phyloP scores from a whole-genome alignment of 371 early-diverging fungal genomes.

The Dichotomocladium elegans region DNA sequence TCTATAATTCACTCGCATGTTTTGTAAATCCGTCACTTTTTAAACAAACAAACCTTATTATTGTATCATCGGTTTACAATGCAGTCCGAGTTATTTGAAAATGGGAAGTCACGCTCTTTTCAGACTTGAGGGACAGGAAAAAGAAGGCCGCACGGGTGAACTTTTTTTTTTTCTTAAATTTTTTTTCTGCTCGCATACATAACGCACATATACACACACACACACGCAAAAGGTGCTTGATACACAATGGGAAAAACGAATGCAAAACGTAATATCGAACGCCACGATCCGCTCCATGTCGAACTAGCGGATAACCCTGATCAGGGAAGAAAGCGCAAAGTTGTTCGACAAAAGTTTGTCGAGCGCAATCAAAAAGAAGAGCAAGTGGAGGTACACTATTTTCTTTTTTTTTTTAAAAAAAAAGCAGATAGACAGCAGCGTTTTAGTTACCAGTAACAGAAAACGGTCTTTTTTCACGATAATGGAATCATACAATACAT shows the following conservation, averaged over 20 bases:
- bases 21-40: not conserved
- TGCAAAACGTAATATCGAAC: slow-evolving; percentile 12
- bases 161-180: not conserved
- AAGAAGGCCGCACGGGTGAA: not conserved
- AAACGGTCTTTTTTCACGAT: not conserved
- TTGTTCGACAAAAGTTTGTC: slow-evolving; percentile 60
- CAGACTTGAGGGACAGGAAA: not conserved
- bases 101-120: not conserved
- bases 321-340: slow-evolving; percentile 31
- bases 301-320: slow-evolving; percentile 63
- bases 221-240: no score
- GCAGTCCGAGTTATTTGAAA: no score
- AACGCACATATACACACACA: not conserved
- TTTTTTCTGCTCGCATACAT: not conserved
- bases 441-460: no score
- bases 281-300: slow-evolving; percentile 79
- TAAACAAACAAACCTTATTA: not conserved
- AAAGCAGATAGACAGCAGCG: no score
- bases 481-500: no score
- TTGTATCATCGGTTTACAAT: no score
- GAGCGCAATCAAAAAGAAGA: slow-evolving; percentile 56
- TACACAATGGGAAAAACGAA: not conserved
- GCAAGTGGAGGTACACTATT: slow-evolving; percentile 35
- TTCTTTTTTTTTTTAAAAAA: no score
- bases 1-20: not conserved